phyloP scores from a whole-genome alignment of 2,329 filamentous ascomycete species.

The Hymenoscyphus scutula region DNA sequence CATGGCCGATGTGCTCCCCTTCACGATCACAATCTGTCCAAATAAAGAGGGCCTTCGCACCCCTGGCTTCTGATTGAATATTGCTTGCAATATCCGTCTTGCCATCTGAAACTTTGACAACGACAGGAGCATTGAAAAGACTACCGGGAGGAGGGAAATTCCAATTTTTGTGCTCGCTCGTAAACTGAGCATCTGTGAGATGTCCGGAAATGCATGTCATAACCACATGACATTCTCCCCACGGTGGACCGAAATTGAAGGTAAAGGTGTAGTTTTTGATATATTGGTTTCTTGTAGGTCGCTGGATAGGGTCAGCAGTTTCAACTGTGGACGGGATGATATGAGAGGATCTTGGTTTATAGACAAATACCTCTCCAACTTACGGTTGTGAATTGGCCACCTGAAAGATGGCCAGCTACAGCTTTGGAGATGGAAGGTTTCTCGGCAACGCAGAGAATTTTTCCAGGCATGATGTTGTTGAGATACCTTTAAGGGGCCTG shows the following conservation, averaged over 20 bases:
- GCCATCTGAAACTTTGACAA: conserved; percentile 67
- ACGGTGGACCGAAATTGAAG: conserved; percentile 78
- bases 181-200: conserved; percentile 78
- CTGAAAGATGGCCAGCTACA: conserved; percentile 84
- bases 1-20: conserved; percentile 91
- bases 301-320: conserved; percentile 20
- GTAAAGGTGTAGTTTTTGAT: conserved; percentile 94
- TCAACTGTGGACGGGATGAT: not conserved
- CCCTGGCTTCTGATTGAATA: conserved; percentile 73
- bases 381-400: conserved; percentile 69
- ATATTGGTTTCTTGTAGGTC: conserved; percentile 49
- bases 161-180: conserved; percentile 73
- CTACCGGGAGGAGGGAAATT: conserved; percentile 71
- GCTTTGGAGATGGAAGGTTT: conserved; percentile 96
- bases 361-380: conserved; percentile 32
- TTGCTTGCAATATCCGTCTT: conserved; percentile 81
- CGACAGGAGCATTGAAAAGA: conserved; percentile 79
- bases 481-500: not conserved
- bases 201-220: conserved; percentile 96
- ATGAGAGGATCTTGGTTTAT: not conserved
- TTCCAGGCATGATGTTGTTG: conserved; percentile 33
- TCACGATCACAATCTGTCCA: conserved; percentile 99
- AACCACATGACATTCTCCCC: conserved; percentile 79
- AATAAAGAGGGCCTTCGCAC: conserved; percentile 77
- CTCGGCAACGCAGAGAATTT: conserved; percentile 74